A percentile compares a stretch with the other conserved stretches of the same genome.
These are phyloP conservation scores for Xanthoceras sorbifolium DNA, from an alignment of 345 rosid genomes.

Conservation along the genomic window DNA sequence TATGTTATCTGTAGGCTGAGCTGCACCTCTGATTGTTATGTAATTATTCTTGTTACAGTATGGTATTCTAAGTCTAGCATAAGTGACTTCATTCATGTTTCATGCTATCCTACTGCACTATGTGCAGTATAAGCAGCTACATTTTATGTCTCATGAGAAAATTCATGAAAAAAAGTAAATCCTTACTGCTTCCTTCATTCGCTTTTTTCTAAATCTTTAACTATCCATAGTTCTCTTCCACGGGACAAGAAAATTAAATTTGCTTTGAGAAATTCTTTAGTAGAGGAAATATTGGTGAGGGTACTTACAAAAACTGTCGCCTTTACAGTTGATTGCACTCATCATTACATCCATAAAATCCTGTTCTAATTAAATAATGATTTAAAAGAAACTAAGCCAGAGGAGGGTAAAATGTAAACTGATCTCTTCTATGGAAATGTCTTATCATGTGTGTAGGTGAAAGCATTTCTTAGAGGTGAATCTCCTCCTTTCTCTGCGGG, in stretches of 20 bases:
- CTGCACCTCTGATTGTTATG: background rate
- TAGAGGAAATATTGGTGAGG: background rate
- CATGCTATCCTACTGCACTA: background rate
- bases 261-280: background rate
- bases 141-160: background rate
- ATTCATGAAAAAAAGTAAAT: background rate
- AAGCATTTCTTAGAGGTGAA: conserved; percentile 83
- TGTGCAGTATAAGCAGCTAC: background rate
- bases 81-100: background rate
- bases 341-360: background rate
- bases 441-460: conserved; percentile 46
- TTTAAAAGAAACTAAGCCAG: background rate
- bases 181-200: background rate
- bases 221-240: background rate
- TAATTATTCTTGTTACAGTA: background rate
- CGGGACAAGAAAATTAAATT: background rate
- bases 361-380: background rate
- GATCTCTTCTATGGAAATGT: background rate
- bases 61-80: background rate
- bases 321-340: background rate
- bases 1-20: background rate
- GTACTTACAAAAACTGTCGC: background rate
- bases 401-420: background rate
- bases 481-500: conserved; percentile 83
- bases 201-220: background rate